These are phyloP conservation scores for Brassica rapa DNA, from an alignment of 345 rosid species.

Conservation along the genomic window DNA sequence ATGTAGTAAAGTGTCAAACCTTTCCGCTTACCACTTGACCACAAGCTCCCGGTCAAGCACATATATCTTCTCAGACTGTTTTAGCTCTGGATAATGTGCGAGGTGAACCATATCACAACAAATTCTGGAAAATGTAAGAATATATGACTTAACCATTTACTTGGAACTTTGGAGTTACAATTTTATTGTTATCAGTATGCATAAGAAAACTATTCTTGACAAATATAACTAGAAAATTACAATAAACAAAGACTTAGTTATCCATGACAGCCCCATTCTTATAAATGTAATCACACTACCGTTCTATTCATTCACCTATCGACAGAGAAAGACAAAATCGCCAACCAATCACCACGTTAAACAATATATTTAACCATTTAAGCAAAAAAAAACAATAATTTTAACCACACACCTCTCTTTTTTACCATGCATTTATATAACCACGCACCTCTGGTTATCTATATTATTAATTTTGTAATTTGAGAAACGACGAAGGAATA, in stretches of 20 bases:
- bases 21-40: too few species aligned
- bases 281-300: not conserved
- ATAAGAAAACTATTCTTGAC: not conserved
- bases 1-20: too few species aligned
- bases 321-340: slow-evolving; percentile 20
- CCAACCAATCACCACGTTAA: slow-evolving; percentile 27
- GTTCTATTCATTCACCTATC: not conserved
- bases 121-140: too few species aligned
- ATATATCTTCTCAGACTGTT: too few species aligned
- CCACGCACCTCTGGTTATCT: not conserved
- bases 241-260: not conserved
- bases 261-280: slow-evolving; percentile 18
- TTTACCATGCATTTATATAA: not conserved
- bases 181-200: not conserved
- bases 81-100: too few species aligned
- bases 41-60: too few species aligned
- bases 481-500: slow-evolving; percentile 20
- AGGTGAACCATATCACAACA: too few species aligned
- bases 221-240: not conserved
- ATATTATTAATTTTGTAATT: not conserved
- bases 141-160: not conserved
- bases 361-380: not conserved
- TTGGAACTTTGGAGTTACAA: not conserved
- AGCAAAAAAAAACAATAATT: not conserved
- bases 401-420: not conserved